A percentile compares a stretch with the other conserved stretches of the same genome.
These are phyloP conservation scores for Stemphylium lycopersici DNA, from an alignment of 2,329 filamentous ascomycete species.

Conservation along the genomic window DNA sequence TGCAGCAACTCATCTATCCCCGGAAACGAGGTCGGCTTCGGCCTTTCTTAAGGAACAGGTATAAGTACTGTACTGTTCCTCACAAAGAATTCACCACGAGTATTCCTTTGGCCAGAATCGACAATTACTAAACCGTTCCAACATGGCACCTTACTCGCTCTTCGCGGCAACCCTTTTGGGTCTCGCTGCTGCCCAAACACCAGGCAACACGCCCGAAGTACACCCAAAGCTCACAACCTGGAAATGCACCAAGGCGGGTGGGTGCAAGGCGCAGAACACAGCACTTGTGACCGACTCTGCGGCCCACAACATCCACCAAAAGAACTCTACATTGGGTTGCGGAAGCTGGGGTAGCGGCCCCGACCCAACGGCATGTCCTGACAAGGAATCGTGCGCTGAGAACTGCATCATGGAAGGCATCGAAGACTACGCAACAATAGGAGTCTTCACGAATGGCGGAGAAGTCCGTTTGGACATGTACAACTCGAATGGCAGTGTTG, in stretches of 20 bases:
- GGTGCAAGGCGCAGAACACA: constrained; percentile 57
- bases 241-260: constrained; percentile 58
- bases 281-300: constrained; percentile 59
- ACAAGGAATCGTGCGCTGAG: constrained; percentile 57
- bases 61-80: too few species aligned
- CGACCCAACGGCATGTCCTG: constrained; percentile 56
- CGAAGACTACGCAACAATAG: constrained; percentile 60
- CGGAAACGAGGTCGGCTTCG: too few species aligned
- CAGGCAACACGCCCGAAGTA: constrained; percentile 49
- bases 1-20: too few species aligned
- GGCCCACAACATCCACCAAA: constrained; percentile 54
- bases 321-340: constrained; percentile 42
- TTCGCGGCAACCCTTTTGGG: constrained; percentile 35
- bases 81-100: too few species aligned
- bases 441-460: constrained; percentile 58
- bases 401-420: constrained; percentile 65
- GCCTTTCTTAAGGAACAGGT: too few species aligned
- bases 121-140: too few species aligned
- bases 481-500: constrained; percentile 42
- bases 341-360: constrained; percentile 37
- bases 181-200: constrained; percentile 39
- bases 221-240: constrained; percentile 61
- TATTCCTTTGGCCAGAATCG: too few species aligned
- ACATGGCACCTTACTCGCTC: constrained; percentile 35
- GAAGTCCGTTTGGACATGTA: constrained; percentile 55